Percentiles rank a stretch among this genome's conserved stretches.
Evolutionary conservation across 306 rosid species (phyloP).

Genomic region (Castanospermum australe): DNA sequence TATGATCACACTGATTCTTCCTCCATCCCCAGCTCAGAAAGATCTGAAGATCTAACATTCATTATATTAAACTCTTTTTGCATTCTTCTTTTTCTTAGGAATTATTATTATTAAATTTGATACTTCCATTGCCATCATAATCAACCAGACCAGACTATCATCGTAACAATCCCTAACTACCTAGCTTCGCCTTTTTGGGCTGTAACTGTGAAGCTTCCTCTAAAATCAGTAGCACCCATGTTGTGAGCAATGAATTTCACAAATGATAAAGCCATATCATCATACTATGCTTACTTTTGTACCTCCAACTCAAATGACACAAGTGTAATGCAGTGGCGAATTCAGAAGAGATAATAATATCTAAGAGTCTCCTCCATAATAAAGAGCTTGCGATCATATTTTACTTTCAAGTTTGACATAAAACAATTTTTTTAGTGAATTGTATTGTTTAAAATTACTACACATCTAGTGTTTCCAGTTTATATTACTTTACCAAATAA

Average conservation of each 20-base stretch:
- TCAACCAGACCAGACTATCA: neutral
- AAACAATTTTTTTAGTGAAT: neutral
- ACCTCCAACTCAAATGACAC: neutral
- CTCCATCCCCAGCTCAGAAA: neutral
- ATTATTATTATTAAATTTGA: constrained; percentile 6
- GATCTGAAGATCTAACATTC: neutral
- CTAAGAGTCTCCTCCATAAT: neutral
- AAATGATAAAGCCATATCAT: neutral
- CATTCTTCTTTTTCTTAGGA: constrained; percentile 10
- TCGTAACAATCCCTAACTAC: neutral
- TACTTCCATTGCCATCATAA: neutral
- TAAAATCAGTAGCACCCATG: neutral
- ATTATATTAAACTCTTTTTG: neutral
- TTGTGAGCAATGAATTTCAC: neutral
- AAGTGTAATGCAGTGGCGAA: neutral
- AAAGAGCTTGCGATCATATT: constrained; percentile 10
- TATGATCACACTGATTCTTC: constrained; percentile 1
- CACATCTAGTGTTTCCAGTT: constrained; percentile 7
- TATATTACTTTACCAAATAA: neutral
- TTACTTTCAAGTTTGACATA: neutral
- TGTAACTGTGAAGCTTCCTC: constrained; percentile 3
- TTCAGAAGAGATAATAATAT: neutral
- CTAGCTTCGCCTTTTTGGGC: neutral
- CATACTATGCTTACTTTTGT: neutral
- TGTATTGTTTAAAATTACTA: neutral